These are phyloP conservation scores for Aciculoconidium aculeatum DNA, from an alignment of 805 yeast genomes.

Conservation along the genomic window DNA sequence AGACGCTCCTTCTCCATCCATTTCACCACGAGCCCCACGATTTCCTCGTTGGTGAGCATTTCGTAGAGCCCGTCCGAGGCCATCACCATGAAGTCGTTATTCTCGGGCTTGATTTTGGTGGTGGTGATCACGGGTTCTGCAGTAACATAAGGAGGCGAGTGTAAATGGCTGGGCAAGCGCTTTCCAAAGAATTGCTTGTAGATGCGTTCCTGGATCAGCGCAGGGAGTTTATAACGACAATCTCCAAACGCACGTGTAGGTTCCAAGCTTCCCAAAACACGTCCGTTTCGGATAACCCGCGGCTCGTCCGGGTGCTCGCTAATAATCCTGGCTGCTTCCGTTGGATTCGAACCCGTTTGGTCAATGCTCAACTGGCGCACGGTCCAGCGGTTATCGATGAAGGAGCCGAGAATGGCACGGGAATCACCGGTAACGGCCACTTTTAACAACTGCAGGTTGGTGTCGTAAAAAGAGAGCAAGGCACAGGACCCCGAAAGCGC, in stretches of 20 bases:
- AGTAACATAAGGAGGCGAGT: conserved; percentile 95
- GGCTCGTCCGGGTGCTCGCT: conserved; percentile 91
- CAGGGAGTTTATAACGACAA: conserved; percentile 85
- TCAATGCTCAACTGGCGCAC: conserved; percentile 82
- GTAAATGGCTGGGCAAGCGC: conserved; percentile 61
- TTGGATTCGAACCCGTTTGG: conserved; percentile 89
- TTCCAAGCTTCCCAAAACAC: conserved; percentile 88
- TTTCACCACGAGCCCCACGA: conserved; percentile 83
- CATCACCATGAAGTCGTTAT: conserved; percentile 82
- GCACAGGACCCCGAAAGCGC: conserved; percentile 97
- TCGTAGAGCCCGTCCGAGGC: conserved; percentile 95
- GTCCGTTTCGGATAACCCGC: conserved; percentile 74
- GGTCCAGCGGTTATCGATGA: conserved; percentile 72
- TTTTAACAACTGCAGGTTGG: conserved; percentile 60
- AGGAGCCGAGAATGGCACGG: conserved; percentile 79
- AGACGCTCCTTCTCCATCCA: conserved; percentile 82
- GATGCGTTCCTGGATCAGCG: conserved; percentile 63
- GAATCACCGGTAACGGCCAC: conserved; percentile 98
- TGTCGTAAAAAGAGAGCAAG: conserved; percentile 78
- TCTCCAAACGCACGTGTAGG: conserved; percentile 98
- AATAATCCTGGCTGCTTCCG: conserved; percentile 77
- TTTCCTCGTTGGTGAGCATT: conserved; percentile 85
- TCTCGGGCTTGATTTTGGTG: conserved; percentile 61
- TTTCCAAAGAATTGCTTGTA: conserved; percentile 80
- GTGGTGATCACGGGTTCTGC: conserved; percentile 92